These are phyloP conservation scores for Suillus occidentalis DNA, from an alignment of 768 basidiomycete species.

Conservation along the genomic window DNA sequence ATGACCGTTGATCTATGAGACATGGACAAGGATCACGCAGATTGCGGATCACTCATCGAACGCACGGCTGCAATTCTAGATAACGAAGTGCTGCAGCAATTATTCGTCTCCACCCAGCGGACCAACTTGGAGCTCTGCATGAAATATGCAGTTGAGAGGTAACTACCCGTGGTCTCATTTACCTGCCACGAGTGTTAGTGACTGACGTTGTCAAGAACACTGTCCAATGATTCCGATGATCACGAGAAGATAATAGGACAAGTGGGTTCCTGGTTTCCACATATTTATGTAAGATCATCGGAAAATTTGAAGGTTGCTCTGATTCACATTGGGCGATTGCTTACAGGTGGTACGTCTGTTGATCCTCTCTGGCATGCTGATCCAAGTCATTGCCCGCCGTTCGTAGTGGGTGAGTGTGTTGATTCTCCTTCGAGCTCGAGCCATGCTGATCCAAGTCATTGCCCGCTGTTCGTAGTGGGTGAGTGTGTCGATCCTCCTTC, in stretches of 20 bases:
- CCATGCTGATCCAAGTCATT: background rate
- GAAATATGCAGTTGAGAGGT: slow-evolving; percentile 4
- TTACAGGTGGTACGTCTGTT: background rate
- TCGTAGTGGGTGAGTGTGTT: background rate
- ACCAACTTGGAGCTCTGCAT: slow-evolving; percentile 22
- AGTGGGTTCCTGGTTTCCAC: background rate
- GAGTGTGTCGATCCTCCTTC: too few species aligned
- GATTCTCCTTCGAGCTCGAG: background rate
- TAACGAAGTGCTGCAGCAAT: slow-evolving; percentile 13
- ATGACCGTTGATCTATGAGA: slow-evolving; percentile 11
- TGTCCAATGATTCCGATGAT: too few species aligned
- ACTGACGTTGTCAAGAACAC: background rate
- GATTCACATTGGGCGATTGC: background rate
- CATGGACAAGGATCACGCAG: slow-evolving; percentile 17
- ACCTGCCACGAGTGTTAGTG: too few species aligned
- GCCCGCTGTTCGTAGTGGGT: too few species aligned
- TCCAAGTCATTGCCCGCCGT: too few species aligned
- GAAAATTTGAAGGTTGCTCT: background rate
- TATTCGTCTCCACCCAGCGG: slow-evolving; percentile 27
- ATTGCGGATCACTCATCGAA: slow-evolving; percentile 16
- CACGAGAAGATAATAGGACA: background rate
- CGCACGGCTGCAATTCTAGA: slow-evolving; percentile 22
- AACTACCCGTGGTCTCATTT: background rate
- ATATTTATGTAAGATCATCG: background rate
- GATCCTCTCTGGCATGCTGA: too few species aligned